Evolutionary conservation across 495 filamentous ascomycete genomes (phyloP), one percentile per base, ranked within the genome.

Genomic region (Xylaria palmicola): DNA sequence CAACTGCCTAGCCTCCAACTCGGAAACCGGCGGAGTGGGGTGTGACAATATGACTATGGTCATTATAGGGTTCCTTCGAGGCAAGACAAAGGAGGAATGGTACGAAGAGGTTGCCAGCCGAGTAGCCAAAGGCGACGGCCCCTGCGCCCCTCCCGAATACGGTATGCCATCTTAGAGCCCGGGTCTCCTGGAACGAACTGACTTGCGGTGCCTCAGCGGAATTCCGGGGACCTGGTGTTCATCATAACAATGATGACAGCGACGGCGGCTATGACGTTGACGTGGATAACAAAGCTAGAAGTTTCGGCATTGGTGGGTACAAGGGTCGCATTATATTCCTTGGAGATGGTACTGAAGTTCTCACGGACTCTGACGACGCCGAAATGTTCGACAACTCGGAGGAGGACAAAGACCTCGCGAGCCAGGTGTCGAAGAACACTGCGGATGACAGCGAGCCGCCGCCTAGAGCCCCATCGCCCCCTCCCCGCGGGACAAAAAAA

Each of bases 31-130:
- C 32, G 94, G 94, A 44, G 94, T 98, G 49, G 94, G 94, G 62
- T 98, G 94, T 77, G 94, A 98, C 77, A 98, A 98, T 80, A 98
- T 98, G 94, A 98, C 94, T 64, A 97, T 98, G 90, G 82, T 88
- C 67, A 79, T 98, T 65, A 81, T 98, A 71, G 94, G 88, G 63
- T 85, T 98, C 68, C 85, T 98, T 56, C 85, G 87, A 64, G 94
- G 93, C 72, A 88, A 88, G 81, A 92, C 85, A 68, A 97, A 96
- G 80, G 92, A 97, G 71, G 88, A 97, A 77, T 98, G 94, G 94
- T 98, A 98, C 72, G 89, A 96, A 65, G 86, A 92, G 79, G 90
- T 98, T 75, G 92, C 88, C 62, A 92, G 90, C 76, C 84, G 94
- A 74, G 95, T 98, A 75, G 91, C 93, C 49, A 92, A 92, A 71